Percentiles rank a stretch among this genome's conserved stretches.
Conservation (phyloP, 2,329 filamentous ascomycete species). For the Conoideocrella luteorostrata region DNA sequence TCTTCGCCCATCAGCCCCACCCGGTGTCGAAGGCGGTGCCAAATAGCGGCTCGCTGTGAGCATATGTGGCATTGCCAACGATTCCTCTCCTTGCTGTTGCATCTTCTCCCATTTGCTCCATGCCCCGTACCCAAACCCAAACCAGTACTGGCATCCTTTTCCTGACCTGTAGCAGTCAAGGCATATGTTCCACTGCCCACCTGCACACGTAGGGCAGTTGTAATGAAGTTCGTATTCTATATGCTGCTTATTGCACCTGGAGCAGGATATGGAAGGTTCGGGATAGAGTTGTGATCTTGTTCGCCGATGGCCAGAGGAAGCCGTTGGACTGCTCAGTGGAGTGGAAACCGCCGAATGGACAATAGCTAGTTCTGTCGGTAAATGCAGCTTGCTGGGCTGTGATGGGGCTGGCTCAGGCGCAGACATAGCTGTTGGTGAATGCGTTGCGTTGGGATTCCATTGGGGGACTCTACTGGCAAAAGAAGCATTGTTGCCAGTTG, state of each 20-base stretch:
- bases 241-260: conserved; percentile 60
- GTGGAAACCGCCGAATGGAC: conserved; percentile 25
- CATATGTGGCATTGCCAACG: conserved; percentile 47
- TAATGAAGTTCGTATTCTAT: conserved; percentile 87
- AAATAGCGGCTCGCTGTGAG: conserved; percentile 52
- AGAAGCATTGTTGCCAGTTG: conserved; percentile 21
- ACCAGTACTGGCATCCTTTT: conserved; percentile 79
- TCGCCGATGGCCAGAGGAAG: conserved; percentile 30
- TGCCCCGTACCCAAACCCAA: conserved; percentile 73
- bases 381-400: conserved; percentile 21
- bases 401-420: conserved; percentile 16
- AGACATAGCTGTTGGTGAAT: conserved; percentile 4
- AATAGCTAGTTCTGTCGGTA: conserved; percentile 35
- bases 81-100: conserved; percentile 30
- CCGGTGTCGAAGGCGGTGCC: conserved; percentile 41
- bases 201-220: conserved; percentile 65
- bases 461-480: conserved; percentile 31
- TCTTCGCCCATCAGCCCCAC: conserved; percentile 48
- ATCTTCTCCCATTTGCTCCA: conserved; percentile 58
- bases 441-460: conserved; percentile 13
- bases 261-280: conserved; percentile 70
- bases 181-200: conserved; percentile 73
- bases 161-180: conserved; percentile 70
- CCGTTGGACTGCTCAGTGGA: conserved; percentile 24
- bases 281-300: conserved; percentile 46